A percentile compares a stretch with the other conserved stretches of the same genome.
Conservation (phyloP, 495 filamentous ascomycete genomes). For the Eremomyces bilateralis region DNA sequence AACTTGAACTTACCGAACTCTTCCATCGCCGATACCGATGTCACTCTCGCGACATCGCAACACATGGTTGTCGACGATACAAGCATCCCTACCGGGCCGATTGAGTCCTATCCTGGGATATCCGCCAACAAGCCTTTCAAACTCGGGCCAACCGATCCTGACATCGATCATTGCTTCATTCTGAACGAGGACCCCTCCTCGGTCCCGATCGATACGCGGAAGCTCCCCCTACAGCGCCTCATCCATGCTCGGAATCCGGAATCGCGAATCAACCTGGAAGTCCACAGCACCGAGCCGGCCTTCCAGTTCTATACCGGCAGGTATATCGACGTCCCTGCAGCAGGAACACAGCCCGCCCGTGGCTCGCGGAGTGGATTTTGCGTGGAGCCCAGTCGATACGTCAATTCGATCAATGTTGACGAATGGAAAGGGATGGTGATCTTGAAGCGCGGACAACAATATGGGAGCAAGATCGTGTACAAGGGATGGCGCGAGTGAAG, state of each 20-base stretch:
- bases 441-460: constrained; percentile 58
- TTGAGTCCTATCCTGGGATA: constrained; percentile 35
- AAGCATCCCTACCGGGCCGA: constrained; percentile 24
- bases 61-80: constrained; percentile 52
- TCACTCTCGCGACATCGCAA: constrained; percentile 43
- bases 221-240: constrained; percentile 34
- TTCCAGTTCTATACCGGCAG: constrained; percentile 94
- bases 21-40: constrained; percentile 56
- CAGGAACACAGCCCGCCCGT: constrained; percentile 30
- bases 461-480: constrained; percentile 59
- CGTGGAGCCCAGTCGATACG: constrained; percentile 74
- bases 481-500: too few relatives aligned
- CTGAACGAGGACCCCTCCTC: constrained; percentile 36
- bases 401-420: constrained; percentile 64
- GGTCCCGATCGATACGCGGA: constrained; percentile 60
- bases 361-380: constrained; percentile 55
- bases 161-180: constrained; percentile 83
- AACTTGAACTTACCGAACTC: constrained; percentile 49
- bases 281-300: constrained; percentile 74
- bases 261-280: constrained; percentile 65
- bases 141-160: constrained; percentile 40
- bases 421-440: constrained; percentile 59
- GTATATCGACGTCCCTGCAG: constrained; percentile 50
- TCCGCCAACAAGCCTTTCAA: constrained; percentile 40
- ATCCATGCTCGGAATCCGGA: constrained; percentile 37